Conservation (phyloP, 495 filamentous ascomycete genomes). For the Hypomontagnella submonticulosa region DNA sequence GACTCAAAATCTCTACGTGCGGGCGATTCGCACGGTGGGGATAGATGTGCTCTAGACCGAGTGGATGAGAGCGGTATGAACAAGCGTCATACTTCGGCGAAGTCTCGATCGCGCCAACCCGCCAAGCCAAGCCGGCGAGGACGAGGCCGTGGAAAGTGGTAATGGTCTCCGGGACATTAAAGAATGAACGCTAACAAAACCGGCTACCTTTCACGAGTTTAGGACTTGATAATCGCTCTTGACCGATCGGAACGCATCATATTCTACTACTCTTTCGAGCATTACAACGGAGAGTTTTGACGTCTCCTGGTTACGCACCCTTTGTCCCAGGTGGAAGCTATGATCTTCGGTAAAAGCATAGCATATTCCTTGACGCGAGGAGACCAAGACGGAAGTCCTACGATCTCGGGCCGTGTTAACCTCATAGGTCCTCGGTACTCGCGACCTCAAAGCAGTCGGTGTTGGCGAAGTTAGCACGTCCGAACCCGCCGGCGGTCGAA, state of each 20-base stretch:
- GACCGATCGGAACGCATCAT: slow-evolving; percentile 24
- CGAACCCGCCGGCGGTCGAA: slow-evolving; percentile 17
- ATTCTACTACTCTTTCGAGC: slow-evolving; percentile 36
- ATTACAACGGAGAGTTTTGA: slow-evolving; percentile 22
- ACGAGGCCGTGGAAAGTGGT: slow-evolving; percentile 24
- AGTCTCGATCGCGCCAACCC: slow-evolving; percentile 23
- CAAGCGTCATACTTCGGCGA: slow-evolving; percentile 44
- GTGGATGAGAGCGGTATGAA: slow-evolving; percentile 33
- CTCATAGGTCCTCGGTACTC: slow-evolving; percentile 8
- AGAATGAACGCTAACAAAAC: slow-evolving; percentile 30
- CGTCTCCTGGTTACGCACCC: slow-evolving; percentile 25
- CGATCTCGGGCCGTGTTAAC: slow-evolving; percentile 21
- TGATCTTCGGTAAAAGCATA: slow-evolving; percentile 22
- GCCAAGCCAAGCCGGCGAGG: background rate
- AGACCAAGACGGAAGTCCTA: slow-evolving; percentile 22
- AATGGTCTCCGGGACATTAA: slow-evolving; percentile 7
- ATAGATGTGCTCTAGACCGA: slow-evolving; percentile 32
- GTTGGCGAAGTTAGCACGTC: slow-evolving; percentile 19
- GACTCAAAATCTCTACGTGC: slow-evolving; percentile 16
- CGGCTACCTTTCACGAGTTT: slow-evolving; percentile 28
- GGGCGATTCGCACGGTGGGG: slow-evolving; percentile 7
- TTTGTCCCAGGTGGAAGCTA: slow-evolving; percentile 25
- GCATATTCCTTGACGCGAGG: slow-evolving; percentile 26
- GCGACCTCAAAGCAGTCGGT: slow-evolving; percentile 15
- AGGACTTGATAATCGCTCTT: slow-evolving; percentile 38